Percentiles rank a stretch among this genome's conserved stretches.
phyloP scores from a whole-genome alignment of 805 yeast species.

The Candida ponderosae region DNA sequence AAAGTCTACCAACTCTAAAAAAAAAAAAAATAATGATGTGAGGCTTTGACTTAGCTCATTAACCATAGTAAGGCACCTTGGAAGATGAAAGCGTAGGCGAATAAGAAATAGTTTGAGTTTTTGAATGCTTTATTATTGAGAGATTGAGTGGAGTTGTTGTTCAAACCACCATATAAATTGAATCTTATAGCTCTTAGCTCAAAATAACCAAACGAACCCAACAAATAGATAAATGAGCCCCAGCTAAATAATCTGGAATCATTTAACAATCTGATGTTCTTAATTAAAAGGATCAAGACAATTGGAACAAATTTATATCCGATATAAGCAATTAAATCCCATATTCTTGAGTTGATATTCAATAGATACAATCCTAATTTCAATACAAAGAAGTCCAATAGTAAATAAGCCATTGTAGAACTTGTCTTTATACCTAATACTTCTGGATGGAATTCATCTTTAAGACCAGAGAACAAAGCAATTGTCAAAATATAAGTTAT shows the following conservation, averaged over 20 bases:
- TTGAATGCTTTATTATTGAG: constrained; percentile 64
- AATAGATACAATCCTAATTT: constrained; percentile 79
- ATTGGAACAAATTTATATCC: constrained; percentile 92
- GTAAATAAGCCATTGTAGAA: constrained; percentile 74
- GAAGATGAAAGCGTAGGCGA: constrained; percentile 73
- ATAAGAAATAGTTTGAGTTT: constrained; percentile 79
- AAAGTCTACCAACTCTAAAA: too few relatives aligned
- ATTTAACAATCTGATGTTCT: constrained; percentile 26
- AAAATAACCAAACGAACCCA: constrained; percentile 55
- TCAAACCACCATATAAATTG: constrained; percentile 32
- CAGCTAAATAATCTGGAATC: constrained; percentile 36
- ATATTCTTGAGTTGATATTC: constrained; percentile 57
- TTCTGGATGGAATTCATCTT: constrained; percentile 90
- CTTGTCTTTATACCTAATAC: constrained; percentile 82
- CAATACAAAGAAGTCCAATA: constrained; percentile 68
- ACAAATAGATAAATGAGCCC: constrained; percentile 40
- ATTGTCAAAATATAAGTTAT: constrained; percentile 79
- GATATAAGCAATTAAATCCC: constrained; percentile 83
- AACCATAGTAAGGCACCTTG: constrained; percentile 74
- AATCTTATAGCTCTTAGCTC: constrained; percentile 48
- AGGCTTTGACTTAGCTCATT: constrained; percentile 27
- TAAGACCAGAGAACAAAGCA: constrained; percentile 78
- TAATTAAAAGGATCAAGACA: constrained; percentile 46
- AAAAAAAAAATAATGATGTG: too few relatives aligned
- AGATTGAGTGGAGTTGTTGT: constrained; percentile 41